Evolutionary conservation across 352 stramenopile genomes (phyloP).

Genomic region (Phytopythium aichiense): DNA sequence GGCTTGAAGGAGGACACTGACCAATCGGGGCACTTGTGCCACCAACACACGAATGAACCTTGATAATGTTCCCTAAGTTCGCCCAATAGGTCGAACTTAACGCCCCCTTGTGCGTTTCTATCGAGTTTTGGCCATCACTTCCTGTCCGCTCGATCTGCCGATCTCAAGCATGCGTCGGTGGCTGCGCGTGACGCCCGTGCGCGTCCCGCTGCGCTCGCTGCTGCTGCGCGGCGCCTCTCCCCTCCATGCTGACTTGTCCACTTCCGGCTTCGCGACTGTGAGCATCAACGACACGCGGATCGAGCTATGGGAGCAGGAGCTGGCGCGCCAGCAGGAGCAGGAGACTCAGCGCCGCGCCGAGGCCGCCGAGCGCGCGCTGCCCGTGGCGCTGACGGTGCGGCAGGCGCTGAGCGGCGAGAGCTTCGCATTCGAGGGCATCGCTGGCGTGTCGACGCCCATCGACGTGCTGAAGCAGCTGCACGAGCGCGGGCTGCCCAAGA

Average conservation of each 20-base stretch:
- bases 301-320: conserved; percentile 47
- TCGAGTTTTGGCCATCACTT: not conserved
- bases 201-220: conserved; percentile 7
- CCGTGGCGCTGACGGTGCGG: conserved; percentile 41
- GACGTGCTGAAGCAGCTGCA: conserved; percentile 64
- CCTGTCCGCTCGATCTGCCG: not conserved
- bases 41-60: too few species aligned
- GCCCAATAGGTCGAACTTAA: not conserved
- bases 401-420: conserved; percentile 17
- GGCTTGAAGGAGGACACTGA: too few species aligned
- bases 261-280: conserved; percentile 18
- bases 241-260: not conserved
- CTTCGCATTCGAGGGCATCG: conserved; percentile 42
- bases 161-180: conserved; percentile 1
- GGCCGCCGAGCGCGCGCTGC: conserved; percentile 14
- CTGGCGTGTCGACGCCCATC: conserved; percentile 43
- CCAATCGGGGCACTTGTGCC: too few species aligned
- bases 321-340: conserved; percentile 38
- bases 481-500: conserved; percentile 43
- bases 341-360: conserved; percentile 7
- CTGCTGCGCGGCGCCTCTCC: conserved; percentile 3
- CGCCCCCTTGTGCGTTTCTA: not conserved
- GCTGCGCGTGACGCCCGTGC: not conserved
- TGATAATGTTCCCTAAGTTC: too few species aligned
- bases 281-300: conserved; percentile 47